Base-by-base conservation (phyloP, 257 asterid genomes). In the Nicotiana obtusifolia region DNA sequence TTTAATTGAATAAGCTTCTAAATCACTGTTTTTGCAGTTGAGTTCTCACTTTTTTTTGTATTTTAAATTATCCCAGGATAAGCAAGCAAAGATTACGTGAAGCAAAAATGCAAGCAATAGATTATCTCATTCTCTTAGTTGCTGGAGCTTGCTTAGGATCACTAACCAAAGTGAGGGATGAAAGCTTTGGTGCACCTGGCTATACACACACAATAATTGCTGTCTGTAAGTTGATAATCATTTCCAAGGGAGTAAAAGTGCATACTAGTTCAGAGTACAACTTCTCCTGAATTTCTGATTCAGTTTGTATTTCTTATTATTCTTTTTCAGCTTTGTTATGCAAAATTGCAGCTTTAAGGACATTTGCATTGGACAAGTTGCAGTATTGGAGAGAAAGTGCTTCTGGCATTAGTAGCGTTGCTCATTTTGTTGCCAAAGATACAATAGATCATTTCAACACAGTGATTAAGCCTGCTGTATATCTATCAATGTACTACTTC, bases 81-180 rank as follows among this genome's bases (percentile, higher is more conserved):
- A 89, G 93, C 33, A 95, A 95, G 87, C 99, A 95, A 80, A 86
- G 98, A 26, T 86, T 93, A 71, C 91, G 98, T 37, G 99, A 95
- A 89, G 97, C 97, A 35, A 88, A 91, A 87, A 84, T 91, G 83
- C 99, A 92, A 91, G 90, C 95, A 17, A 88, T 90, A 64, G 99
- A 95, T 84, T 93, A 84, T 83, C 92, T 95, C 80, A 95, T 93
- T 83, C 83, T 95, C 83, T 83, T 95, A 86, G 92, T 95, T 82
- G 99, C 99, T 82, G 99, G 99, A 54, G 98, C 97, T 81, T 91
- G 97, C 87, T 90, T 95, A 90, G 99, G 99, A 67, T 87, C 92
- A 64, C 82, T 95, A 33, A 82, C 95, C 59, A 95, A 89, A 87
- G 81, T 87, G 57, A 88, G 92, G 5, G 99, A 93, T 10, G 97